phyloP scores from a whole-genome alignment of 208 protist species.

The Acanthamoeba sp. region DNA sequence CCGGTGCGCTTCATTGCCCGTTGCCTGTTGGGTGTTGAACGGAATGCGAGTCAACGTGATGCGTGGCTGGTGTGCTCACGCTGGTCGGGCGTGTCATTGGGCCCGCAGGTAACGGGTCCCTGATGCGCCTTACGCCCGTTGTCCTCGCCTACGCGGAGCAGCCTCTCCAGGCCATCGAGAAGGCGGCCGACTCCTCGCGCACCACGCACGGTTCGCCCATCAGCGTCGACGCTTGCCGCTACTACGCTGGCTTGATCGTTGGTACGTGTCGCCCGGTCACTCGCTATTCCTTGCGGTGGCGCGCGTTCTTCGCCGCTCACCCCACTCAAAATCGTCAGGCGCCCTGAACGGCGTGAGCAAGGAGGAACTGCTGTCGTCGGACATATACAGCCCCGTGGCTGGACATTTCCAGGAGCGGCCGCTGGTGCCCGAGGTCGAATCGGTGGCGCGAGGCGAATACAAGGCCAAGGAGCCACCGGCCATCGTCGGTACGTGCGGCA shows the following conservation, averaged over 20 bases:
- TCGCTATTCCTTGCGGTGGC: neutral
- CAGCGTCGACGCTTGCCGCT: constrained; percentile 62
- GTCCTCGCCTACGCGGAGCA: neutral
- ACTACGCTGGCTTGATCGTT: constrained; percentile 43
- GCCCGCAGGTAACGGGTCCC: constrained; percentile 25
- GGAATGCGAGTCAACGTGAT: too few species aligned
- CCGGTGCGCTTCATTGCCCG: neutral
- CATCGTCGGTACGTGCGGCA: neutral
- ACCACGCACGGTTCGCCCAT: constrained; percentile 38
- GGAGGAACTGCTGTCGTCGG: constrained; percentile 43
- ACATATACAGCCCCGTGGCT: neutral
- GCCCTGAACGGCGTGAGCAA: constrained; percentile 28
- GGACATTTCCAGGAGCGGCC: neutral
- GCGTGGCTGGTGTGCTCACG: too few species aligned
- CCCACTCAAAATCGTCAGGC: too few species aligned
- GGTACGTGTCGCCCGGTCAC: too few species aligned
- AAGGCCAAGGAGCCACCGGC: constrained; percentile 62
- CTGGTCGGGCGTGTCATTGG: too few species aligned
- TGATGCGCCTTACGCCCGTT: constrained; percentile 48
- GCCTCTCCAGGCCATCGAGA: neutral
- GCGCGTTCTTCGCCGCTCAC: too few species aligned
- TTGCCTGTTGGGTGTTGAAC: too few species aligned
- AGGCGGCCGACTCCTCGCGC: constrained; percentile 35
- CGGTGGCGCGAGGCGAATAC: constrained; percentile 23
- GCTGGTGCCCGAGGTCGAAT: neutral